A percentile compares a stretch with the other conserved stretches of the same genome.
Evolutionary conservation across 2,329 filamentous ascomycete genomes (phyloP).

Genomic region (Neofusicoccum cordaticola): DNA sequence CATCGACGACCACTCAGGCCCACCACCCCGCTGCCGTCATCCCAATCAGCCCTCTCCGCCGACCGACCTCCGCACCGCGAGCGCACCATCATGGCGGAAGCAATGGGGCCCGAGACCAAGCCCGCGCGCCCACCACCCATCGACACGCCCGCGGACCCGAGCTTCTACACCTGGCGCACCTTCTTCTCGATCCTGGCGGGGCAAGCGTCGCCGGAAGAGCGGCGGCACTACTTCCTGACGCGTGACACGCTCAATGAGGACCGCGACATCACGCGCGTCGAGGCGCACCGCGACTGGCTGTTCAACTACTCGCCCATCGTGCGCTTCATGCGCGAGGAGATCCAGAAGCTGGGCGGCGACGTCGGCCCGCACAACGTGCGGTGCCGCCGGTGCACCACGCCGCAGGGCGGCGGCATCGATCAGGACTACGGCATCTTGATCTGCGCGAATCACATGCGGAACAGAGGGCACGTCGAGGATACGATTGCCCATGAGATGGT

Average conservation of each 20-base stretch:
- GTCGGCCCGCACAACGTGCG: conserved; percentile 73
- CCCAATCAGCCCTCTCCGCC: neutral
- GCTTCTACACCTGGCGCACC: conserved; percentile 68
- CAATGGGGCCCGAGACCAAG: conserved; percentile 1
- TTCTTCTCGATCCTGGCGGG: conserved; percentile 81
- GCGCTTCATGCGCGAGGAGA: conserved; percentile 80
- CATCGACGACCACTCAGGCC: neutral
- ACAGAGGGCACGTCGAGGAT: conserved; percentile 82
- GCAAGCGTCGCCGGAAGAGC: conserved; percentile 65
- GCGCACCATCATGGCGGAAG: neutral
- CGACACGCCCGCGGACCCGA: conserved; percentile 29
- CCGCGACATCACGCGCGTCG: conserved; percentile 76
- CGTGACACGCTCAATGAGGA: conserved; percentile 73
- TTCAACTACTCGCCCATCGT: conserved; percentile 80
- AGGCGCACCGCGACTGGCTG: conserved; percentile 78
- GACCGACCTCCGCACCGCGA: neutral
- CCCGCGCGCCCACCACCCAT: conserved; percentile 17
- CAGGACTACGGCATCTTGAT: conserved; percentile 83
- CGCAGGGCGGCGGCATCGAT: conserved; percentile 79
- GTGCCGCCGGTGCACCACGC: conserved; percentile 73
- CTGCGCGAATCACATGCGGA: conserved; percentile 86
- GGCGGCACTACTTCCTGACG: conserved; percentile 73
- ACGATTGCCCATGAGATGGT: conserved; percentile 97
- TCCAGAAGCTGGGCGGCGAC: conserved; percentile 72
- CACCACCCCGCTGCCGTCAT: neutral